Percentiles rank a stretch among this genome's conserved stretches.
Evolutionary conservation across 2,329 filamentous ascomycete species (phyloP).

Genomic region (Alternaria triticimaculans): DNA sequence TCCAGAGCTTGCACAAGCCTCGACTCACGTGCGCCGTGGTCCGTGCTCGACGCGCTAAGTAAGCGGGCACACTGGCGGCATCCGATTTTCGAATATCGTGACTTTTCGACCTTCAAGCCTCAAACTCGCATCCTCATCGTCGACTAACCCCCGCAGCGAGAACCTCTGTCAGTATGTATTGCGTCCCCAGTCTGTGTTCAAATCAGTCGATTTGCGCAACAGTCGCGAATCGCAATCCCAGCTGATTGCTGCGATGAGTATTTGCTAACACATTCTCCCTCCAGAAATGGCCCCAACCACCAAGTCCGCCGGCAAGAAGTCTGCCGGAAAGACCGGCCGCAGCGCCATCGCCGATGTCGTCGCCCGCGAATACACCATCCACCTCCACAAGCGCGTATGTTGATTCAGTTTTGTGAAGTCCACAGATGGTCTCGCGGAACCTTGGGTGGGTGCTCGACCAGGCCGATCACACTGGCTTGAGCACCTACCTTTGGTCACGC

Average conservation of each 20-base stretch:
- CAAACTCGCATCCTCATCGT: slow-evolving; percentile 29
- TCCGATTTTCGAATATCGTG: slow-evolving; percentile 21
- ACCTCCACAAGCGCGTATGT: slow-evolving; percentile 99
- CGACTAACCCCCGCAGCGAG: slow-evolving; percentile 36
- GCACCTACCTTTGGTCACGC: slow-evolving; percentile 19
- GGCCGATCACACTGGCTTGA: slow-evolving; percentile 28
- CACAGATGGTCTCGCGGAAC: slow-evolving; percentile 61
- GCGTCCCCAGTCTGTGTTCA: background rate
- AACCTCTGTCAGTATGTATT: slow-evolving; percentile 35
- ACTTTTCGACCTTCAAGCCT: slow-evolving; percentile 27
- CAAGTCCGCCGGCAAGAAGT: slow-evolving; percentile 62
- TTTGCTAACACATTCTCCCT: slow-evolving; percentile 23
- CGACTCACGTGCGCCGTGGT: slow-evolving; percentile 9
- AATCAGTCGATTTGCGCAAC: background rate
- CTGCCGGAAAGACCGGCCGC: slow-evolving; percentile 71
- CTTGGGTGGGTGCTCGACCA: slow-evolving; percentile 22
- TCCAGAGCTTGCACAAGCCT: background rate
- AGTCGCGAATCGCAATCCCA: background rate
- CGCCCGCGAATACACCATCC: slow-evolving; percentile 99
- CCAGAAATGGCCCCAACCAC: slow-evolving; percentile 52
- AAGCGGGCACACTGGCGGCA: slow-evolving; percentile 25
- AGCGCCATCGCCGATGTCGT: slow-evolving; percentile 99
- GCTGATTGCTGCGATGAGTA: background rate
- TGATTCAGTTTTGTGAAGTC: slow-evolving; percentile 75
- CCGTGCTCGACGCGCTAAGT: slow-evolving; percentile 18